phyloP scores from a whole-genome alignment of 139 green algal species.

The Desmodesmus armatus region DNA sequence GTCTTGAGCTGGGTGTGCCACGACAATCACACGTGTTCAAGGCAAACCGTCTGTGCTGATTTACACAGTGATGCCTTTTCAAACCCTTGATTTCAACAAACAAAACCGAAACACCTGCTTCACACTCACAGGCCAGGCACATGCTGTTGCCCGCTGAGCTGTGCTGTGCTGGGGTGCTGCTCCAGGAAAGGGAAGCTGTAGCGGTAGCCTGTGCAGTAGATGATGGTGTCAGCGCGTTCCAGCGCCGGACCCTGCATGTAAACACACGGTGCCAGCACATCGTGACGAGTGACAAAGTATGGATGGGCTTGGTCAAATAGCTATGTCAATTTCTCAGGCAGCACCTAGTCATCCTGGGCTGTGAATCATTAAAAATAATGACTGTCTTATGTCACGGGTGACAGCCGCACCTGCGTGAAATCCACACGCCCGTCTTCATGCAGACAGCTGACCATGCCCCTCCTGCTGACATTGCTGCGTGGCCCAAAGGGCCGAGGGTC shows the following conservation, averaged over 20 bases:
- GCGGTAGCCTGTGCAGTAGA: conserved; percentile 82
- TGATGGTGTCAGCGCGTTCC: conserved; percentile 63
- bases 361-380: too few species aligned
- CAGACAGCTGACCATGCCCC: conserved; percentile 32
- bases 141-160: conserved; percentile 12
- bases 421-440: conserved; percentile 9
- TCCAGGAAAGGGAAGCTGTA: conserved; percentile 83
- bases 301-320: too few species aligned
- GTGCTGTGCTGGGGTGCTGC: not conserved
- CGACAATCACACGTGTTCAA: too few species aligned
- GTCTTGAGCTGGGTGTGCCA: too few species aligned
- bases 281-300: too few species aligned
- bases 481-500: conserved; percentile 35
- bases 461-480: not conserved
- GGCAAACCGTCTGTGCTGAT: too few species aligned
- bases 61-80: not conserved
- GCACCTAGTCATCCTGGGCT: too few species aligned
- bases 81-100: too few species aligned
- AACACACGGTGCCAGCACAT: too few species aligned
- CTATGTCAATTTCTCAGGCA: too few species aligned
- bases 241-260: not conserved
- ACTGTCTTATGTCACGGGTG: not conserved
- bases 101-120: too few species aligned
- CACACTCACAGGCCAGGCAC: conserved; percentile 24
- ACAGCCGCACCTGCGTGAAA: conserved; percentile 10